Conservation (phyloP, 1,139 yeast genomes). For the Arxiozyma slooffiae region DNA sequence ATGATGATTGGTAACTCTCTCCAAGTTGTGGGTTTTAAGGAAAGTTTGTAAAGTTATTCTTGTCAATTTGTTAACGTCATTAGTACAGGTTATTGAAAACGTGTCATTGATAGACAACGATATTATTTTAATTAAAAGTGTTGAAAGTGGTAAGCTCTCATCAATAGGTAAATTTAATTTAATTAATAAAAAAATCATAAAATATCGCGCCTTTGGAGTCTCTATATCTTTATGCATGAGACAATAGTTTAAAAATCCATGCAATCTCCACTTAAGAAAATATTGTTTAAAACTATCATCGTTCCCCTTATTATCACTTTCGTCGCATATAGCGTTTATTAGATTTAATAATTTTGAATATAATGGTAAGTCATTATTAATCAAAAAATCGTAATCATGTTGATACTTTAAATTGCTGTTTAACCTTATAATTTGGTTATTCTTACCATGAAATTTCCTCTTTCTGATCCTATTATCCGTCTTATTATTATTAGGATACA, state of each 20-base stretch:
- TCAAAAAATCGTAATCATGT: conserved; percentile 25
- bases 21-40: neutral
- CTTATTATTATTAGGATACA: neutral
- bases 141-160: neutral
- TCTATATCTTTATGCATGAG: neutral
- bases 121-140: neutral
- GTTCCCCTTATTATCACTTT: conserved; percentile 3
- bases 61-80: neutral
- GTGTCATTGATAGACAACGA: neutral
- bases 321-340: conserved; percentile 14
- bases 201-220: neutral
- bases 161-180: conserved; percentile 6
- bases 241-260: neutral
- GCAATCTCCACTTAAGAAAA: conserved; percentile 8
- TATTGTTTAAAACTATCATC: conserved; percentile 11
- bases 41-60: neutral
- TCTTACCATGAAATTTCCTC: neutral
- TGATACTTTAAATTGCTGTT: conserved; percentile 17
- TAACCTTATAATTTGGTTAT: neutral
- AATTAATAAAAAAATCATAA: conserved; percentile 8
- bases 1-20: neutral
- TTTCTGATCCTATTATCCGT: neutral
- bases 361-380: conserved; percentile 2
- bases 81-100: neutral
- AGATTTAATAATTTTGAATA: conserved; percentile 18